Percentiles rank a stretch among this genome's conserved stretches.
Conservation (phyloP, 306 rosid species). For the Glycine tomentella region DNA sequence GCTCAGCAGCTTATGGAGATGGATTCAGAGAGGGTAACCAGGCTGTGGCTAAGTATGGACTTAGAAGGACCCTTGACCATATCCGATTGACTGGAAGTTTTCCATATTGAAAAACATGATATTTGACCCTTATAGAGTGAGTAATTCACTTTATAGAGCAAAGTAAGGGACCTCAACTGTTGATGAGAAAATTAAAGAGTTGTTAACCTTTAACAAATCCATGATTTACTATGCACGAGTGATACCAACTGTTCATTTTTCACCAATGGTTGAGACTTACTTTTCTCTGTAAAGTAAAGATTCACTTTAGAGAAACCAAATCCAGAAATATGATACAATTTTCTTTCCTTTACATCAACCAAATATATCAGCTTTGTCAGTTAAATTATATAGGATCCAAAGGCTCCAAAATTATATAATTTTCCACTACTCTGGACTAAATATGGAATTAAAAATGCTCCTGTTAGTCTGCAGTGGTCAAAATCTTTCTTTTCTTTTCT, state of each 20-base stretch:
- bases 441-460: conserved; percentile 44
- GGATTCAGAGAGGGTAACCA: conserved; percentile 85
- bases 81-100: conserved; percentile 81
- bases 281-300: conserved; percentile 7
- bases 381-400: conserved; percentile 49
- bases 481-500: not conserved
- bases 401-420: conserved; percentile 46
- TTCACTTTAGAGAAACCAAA: conserved; percentile 3
- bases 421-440: conserved; percentile 38
- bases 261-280: not conserved
- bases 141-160: not conserved
- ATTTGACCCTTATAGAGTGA: not conserved
- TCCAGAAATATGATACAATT: conserved; percentile 15
- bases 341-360: conserved; percentile 37
- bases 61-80: conserved; percentile 90
- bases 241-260: not conserved
- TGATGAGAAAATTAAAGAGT: not conserved
- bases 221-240: no score
- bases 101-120: conserved; percentile 56
- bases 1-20: conserved; percentile 90
- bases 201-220: not conserved
- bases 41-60: conserved; percentile 81
- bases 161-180: not conserved
- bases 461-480: conserved; percentile 18
- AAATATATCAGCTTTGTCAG: conserved; percentile 44